phyloP scores from a whole-genome alignment of 2,329 filamentous ascomycete genomes.

The Verticillium longisporum region DNA sequence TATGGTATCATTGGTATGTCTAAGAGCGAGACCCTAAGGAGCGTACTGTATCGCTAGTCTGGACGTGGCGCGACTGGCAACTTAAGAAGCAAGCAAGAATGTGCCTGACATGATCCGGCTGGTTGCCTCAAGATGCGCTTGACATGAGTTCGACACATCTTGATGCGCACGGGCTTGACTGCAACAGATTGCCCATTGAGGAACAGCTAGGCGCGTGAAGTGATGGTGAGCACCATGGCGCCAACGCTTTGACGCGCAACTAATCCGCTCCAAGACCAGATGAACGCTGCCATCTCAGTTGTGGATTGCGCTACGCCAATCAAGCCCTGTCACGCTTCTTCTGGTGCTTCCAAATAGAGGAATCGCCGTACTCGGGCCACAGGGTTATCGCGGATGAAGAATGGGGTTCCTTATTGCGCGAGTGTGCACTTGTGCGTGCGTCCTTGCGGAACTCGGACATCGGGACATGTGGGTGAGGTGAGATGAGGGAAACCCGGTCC shows the following conservation, averaged over 20 bases:
- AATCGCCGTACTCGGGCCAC: neutral
- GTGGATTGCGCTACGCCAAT: neutral
- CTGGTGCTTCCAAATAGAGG: neutral
- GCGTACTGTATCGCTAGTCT: neutral
- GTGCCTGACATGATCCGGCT: neutral
- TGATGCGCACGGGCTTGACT: neutral
- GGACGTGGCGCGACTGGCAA: neutral
- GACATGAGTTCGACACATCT: neutral
- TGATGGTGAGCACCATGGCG: neutral
- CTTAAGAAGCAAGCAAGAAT: conserved; percentile 1
- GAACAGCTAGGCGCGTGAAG: neutral
- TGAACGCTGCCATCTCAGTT: neutral
- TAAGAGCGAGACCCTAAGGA: neutral
- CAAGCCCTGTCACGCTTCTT: neutral
- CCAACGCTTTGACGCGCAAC: neutral
- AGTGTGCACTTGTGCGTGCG: neutral
- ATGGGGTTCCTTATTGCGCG: neutral
- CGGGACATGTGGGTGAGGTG: neutral
- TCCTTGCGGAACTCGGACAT: neutral
- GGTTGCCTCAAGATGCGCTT: neutral
- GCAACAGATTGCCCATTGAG: neutral
- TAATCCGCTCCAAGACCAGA: neutral
- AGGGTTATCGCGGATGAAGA: neutral
- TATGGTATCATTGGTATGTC: neutral
- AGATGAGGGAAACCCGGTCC: neutral